Conservation (phyloP, 2,329 filamentous ascomycete genomes). For the Orbilia quercus region DNA sequence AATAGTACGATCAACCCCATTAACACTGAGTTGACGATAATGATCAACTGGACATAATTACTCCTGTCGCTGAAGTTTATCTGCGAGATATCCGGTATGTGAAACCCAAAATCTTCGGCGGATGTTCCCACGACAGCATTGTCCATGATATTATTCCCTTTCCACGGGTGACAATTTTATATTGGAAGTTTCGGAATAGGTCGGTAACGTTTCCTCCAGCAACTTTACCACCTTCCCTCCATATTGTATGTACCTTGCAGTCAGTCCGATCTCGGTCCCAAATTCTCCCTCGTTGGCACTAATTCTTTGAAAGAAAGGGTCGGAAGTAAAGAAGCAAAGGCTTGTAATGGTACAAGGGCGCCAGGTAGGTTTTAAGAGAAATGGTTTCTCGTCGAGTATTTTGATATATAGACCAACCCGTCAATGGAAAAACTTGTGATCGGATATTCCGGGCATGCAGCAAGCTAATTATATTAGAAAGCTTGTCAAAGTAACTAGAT, state of each 20-base stretch:
- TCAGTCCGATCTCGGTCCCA: not conserved
- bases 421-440: not conserved
- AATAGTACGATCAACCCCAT: conserved; percentile 53
- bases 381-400: no score
- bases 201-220: conserved; percentile 6
- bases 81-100: conserved; percentile 47
- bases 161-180: not conserved
- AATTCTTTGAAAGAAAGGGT: no score
- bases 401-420: not conserved
- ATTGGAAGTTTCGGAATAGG: conserved; percentile 1
- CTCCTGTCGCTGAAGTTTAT: conserved; percentile 52
- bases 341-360: no score
- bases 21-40: conserved; percentile 42
- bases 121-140: conserved; percentile 34
- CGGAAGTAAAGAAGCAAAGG: no score
- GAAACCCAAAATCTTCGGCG: conserved; percentile 50
- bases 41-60: conserved; percentile 37
- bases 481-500: conserved; percentile 11
- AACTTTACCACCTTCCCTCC: conserved; percentile 27
- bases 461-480: conserved; percentile 22
- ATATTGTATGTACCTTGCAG: not conserved
- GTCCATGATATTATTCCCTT: conserved; percentile 39
- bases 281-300: no score
- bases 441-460: not conserved
- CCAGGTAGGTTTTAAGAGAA: no score